Conservation (phyloP, 768 basidiomycete genomes). For the Hericium coralloides region DNA sequence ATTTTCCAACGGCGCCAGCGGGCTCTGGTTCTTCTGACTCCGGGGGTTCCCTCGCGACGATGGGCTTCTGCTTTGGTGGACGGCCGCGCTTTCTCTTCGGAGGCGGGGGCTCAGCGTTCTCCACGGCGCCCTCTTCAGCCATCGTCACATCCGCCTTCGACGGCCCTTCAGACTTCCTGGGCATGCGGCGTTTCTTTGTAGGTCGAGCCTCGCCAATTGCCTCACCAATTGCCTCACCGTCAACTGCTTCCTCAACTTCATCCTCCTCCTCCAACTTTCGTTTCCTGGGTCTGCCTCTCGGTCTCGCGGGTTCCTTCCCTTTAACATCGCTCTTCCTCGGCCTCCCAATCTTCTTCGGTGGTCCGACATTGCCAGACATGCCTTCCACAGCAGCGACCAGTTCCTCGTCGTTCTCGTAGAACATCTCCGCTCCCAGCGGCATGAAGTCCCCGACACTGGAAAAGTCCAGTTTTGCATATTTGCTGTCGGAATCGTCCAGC, state of each 20-base stretch:
- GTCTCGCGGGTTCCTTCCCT: conserved; percentile 15
- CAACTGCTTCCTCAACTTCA: background rate
- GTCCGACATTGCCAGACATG: conserved; percentile 26
- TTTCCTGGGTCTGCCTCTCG: conserved; percentile 18
- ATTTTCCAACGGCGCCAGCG: conserved; percentile 1
- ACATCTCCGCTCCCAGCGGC: conserved; percentile 33
- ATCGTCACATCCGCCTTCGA: background rate
- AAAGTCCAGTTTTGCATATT: conserved; percentile 38
- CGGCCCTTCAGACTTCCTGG: conserved; percentile 15
- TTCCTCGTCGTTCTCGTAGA: conserved; percentile 40
- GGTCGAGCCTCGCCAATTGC: conserved; percentile 5
- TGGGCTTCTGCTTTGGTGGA: conserved; percentile 13
- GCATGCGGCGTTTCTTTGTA: conserved; percentile 28
- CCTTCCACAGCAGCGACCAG: conserved; percentile 41
- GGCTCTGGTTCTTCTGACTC: conserved; percentile 15
- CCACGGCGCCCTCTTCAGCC: background rate
- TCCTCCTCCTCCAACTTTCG: conserved; percentile 24
- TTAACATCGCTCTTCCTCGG: background rate
- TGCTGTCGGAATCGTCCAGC: conserved; percentile 41
- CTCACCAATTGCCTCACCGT: background rate
- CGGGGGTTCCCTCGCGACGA: conserved; percentile 5
- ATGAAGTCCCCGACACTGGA: conserved; percentile 47
- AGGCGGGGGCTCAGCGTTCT: background rate
- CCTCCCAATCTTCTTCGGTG: conserved; percentile 1
- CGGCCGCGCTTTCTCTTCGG: conserved; percentile 31